These are phyloP conservation scores for Beauveria brongniartii DNA, from an alignment of 2,329 filamentous ascomycete species.

Conservation along the genomic window DNA sequence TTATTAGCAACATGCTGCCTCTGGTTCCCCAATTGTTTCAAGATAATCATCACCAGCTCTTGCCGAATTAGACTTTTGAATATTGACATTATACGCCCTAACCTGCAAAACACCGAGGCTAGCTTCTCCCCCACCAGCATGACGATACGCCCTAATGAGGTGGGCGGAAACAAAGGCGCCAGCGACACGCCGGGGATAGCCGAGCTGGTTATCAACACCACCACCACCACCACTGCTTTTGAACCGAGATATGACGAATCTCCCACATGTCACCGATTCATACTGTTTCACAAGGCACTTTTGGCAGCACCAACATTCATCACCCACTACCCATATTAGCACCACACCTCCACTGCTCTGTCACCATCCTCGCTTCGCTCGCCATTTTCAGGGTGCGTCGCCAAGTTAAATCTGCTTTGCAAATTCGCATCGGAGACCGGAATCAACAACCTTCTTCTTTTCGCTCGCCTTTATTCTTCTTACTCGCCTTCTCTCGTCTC, in stretches of 20 bases:
- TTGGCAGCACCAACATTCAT: not conserved
- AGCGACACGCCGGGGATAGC: constrained; percentile 8
- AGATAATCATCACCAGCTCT: too few relatives aligned
- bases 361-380: too few relatives aligned
- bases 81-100: not conserved
- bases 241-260: not conserved
- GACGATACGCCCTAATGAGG: not conserved
- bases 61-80: not conserved
- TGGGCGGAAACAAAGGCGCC: constrained; percentile 4
- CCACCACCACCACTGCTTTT: not conserved
- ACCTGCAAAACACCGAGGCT: not conserved
- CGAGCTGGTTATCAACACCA: not conserved
- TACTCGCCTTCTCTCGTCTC: not conserved
- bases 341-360: not conserved
- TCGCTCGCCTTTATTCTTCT: not conserved
- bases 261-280: not conserved
- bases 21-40: too few relatives aligned
- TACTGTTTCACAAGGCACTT: not conserved
- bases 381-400: too few relatives aligned
- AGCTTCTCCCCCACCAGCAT: not conserved
- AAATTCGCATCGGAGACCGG: too few relatives aligned
- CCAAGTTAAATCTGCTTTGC: too few relatives aligned
- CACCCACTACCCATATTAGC: not conserved
- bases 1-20: too few relatives aligned
- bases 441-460: too few relatives aligned